Evolutionary conservation across 805 yeast genomes (phyloP).

Genomic region (Wickerhamomyces rabaulensis): DNA sequence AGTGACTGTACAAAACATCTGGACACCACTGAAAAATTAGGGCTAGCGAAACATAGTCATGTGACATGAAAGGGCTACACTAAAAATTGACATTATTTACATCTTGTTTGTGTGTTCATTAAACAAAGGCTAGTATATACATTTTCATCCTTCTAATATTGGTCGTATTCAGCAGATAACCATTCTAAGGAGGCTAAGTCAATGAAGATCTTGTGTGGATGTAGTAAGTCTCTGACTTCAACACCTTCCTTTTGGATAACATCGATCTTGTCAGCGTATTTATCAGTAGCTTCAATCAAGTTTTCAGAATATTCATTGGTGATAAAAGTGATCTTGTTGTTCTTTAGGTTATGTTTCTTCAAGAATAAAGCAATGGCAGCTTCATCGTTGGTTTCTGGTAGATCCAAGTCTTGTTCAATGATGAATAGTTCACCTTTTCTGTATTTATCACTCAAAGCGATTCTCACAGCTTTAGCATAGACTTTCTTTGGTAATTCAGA

Average conservation of each 20-base stretch:
- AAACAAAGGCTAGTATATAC: not conserved
- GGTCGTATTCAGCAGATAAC: constrained; percentile 29
- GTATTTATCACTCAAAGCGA: constrained; percentile 79
- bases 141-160: not conserved
- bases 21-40: not conserved
- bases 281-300: constrained; percentile 53
- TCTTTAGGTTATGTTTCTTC: constrained; percentile 41
- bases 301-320: constrained; percentile 55
- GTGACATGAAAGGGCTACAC: not conserved
- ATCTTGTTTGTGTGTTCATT: not conserved
- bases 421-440: constrained; percentile 67
- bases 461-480: constrained; percentile 70
- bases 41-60: not conserved
- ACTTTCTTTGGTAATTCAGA: constrained; percentile 70
- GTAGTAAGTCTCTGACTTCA: constrained; percentile 77
- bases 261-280: constrained; percentile 48
- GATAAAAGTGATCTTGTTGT: constrained; percentile 60
- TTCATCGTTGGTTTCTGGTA: constrained; percentile 30
- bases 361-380: constrained; percentile 46
- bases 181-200: constrained; percentile 70
- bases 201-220: constrained; percentile 69
- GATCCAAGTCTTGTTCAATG: constrained; percentile 44
- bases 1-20: not conserved
- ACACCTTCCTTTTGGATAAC: constrained; percentile 72
- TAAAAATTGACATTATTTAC: not conserved